A percentile compares a stretch with the other conserved stretches of the same genome.
Evolutionary conservation across 2,329 filamentous ascomycete species (phyloP).

Genomic region (Colletotrichum musicola): DNA sequence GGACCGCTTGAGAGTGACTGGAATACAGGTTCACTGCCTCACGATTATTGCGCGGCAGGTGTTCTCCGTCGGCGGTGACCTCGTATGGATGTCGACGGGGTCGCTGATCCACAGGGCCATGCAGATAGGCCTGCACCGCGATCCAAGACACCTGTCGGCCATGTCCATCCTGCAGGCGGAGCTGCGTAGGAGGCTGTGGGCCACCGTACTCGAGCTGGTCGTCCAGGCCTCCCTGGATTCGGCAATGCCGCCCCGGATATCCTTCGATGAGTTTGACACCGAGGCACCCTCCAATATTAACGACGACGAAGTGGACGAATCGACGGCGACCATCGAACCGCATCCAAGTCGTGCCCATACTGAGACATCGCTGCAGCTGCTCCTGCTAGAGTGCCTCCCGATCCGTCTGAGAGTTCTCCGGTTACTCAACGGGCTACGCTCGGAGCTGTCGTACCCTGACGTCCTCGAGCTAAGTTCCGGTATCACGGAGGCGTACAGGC

Average conservation of each 20-base stretch:
- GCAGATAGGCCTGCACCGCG: constrained; percentile 59
- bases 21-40: constrained; percentile 56
- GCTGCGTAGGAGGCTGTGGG: constrained; percentile 57
- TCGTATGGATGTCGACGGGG: constrained; percentile 56
- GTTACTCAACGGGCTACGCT: constrained; percentile 50
- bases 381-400: constrained; percentile 51
- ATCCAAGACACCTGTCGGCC: constrained; percentile 52
- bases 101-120: constrained; percentile 57
- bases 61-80: constrained; percentile 55
- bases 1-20: constrained; percentile 45
- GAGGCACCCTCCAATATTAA: constrained; percentile 52
- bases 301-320: constrained; percentile 44
- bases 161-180: constrained; percentile 54
- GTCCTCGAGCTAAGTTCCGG: constrained; percentile 50
- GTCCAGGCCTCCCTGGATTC: constrained; percentile 55
- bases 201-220: constrained; percentile 55
- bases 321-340: constrained; percentile 38
- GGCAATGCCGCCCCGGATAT: constrained; percentile 54
- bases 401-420: constrained; percentile 51
- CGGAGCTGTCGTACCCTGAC: constrained; percentile 50
- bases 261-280: constrained; percentile 56
- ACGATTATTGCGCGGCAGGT: constrained; percentile 54
- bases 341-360: constrained; percentile 47
- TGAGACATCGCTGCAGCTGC: constrained; percentile 50
- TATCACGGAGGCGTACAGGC: constrained; percentile 45